Conservation (phyloP, 805 yeast species). For the Zygosaccharomyces gambellarensis region DNA sequence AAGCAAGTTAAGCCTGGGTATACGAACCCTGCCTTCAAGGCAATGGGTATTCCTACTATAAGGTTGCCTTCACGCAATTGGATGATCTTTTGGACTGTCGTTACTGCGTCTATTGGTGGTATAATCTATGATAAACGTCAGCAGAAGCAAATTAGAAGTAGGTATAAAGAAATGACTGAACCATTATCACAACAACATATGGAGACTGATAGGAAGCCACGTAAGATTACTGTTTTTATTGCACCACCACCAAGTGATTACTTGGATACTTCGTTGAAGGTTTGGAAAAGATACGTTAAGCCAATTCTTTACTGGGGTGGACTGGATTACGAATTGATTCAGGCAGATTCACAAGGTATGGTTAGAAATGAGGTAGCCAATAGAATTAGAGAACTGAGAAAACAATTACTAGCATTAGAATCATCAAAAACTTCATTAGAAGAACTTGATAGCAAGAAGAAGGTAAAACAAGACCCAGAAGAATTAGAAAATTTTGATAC, state of each 20-base stretch:
- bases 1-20: slow-evolving; percentile 17
- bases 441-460: slow-evolving; percentile 13
- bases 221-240: slow-evolving; percentile 74
- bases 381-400: slow-evolving; percentile 66
- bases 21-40: slow-evolving; percentile 69
- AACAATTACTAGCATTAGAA: slow-evolving; percentile 36
- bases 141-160: slow-evolving; percentile 58
- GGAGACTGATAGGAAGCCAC: slow-evolving; percentile 49
- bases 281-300: slow-evolving; percentile 75
- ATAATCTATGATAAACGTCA: slow-evolving; percentile 71
- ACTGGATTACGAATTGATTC: slow-evolving; percentile 70
- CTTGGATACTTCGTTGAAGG: slow-evolving; percentile 63
- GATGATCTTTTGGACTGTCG: slow-evolving; percentile 78
- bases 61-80: slow-evolving; percentile 88
- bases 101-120: slow-evolving; percentile 67
- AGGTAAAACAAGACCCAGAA: slow-evolving; percentile 8
- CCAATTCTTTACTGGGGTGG: slow-evolving; percentile 84
- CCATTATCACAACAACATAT: slow-evolving; percentile 47
- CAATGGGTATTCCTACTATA: slow-evolving; percentile 77
- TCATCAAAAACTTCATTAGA: slow-evolving; percentile 18
- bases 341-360: slow-evolving; percentile 84
- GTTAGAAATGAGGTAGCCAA: slow-evolving; percentile 79
- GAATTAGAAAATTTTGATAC: slow-evolving; percentile 20
- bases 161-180: slow-evolving; percentile 60
- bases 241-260: slow-evolving; percentile 98